Percentiles rank a stretch among this genome's conserved stretches.
These are phyloP conservation scores for Rickenella mellea DNA, from an alignment of 768 basidiomycete genomes.

Conservation along the genomic window DNA sequence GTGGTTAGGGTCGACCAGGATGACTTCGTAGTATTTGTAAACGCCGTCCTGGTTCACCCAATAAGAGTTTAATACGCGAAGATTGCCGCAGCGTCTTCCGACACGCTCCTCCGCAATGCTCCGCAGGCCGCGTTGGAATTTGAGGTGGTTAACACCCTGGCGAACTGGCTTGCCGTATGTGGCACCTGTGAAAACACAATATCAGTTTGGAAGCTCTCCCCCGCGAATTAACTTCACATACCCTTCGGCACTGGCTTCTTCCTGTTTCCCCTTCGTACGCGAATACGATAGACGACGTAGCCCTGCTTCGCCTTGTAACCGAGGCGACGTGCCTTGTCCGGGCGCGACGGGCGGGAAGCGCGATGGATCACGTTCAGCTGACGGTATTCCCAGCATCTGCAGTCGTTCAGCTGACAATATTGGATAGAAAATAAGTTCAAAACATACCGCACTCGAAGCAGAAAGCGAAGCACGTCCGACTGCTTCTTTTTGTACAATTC, in stretches of 20 bases:
- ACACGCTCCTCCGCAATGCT: conserved; percentile 97
- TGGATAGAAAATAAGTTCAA: neutral
- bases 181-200: conserved; percentile 51
- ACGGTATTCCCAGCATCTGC: conserved; percentile 96
- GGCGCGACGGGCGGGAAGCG: conserved; percentile 94
- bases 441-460: conserved; percentile 87
- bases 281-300: conserved; percentile 94
- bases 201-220: neutral
- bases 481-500: conserved; percentile 99
- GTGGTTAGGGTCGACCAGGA: conserved; percentile 92
- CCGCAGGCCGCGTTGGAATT: conserved; percentile 89
- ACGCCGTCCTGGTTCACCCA: conserved; percentile 99
- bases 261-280: conserved; percentile 96
- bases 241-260: conserved; percentile 99
- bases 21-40: conserved; percentile 99
- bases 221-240: too few relatives aligned
- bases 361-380: conserved; percentile 98
- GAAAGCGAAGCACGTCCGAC: conserved; percentile 94
- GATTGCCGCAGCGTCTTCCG: conserved; percentile 89
- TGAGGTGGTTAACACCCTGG: conserved; percentile 99
- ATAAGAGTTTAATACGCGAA: conserved; percentile 96
- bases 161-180: conserved; percentile 99
- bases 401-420: conserved; percentile 6
- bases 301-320: conserved; percentile 99
- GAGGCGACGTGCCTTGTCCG: conserved; percentile 96